phyloP scores from a whole-genome alignment of 176 grass and related monocot genomes.

The Zoysia japonica region DNA sequence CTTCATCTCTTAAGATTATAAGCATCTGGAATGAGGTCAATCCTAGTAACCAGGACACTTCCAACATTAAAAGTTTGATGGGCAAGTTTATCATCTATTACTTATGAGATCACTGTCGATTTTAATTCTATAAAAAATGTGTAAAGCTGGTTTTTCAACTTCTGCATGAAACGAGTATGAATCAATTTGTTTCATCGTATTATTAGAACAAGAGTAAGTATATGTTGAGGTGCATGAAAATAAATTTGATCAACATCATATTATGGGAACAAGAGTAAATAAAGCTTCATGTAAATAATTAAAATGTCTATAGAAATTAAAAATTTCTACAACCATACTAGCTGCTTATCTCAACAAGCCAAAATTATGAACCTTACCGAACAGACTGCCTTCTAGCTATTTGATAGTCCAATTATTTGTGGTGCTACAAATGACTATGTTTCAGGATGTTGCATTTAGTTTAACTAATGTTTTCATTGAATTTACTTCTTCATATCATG shows the following conservation, averaged over 20 bases:
- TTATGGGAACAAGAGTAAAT: too few relatives aligned
- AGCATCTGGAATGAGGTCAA: not conserved
- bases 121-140: too few relatives aligned
- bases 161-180: not conserved
- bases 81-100: not conserved
- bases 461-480: not conserved
- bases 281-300: not conserved
- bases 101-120: not conserved
- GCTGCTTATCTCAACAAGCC: not conserved
- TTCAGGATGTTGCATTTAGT: not conserved
- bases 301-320: not conserved
- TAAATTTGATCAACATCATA: too few relatives aligned
- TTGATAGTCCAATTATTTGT: not conserved
- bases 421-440: not conserved
- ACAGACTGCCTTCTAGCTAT: not conserved
- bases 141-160: not conserved
- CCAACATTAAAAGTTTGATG: not conserved
- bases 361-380: not conserved
- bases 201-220: not conserved
- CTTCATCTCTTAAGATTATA: not conserved
- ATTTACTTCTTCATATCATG: not conserved
- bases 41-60: not conserved
- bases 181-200: not conserved
- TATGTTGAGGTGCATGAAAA: not conserved
- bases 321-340: not conserved